Evolutionary conservation across 306 rosid species (phyloP), one percentile per base, ranked within the genome.

Genomic region (Fragaria ananassa): DNA sequence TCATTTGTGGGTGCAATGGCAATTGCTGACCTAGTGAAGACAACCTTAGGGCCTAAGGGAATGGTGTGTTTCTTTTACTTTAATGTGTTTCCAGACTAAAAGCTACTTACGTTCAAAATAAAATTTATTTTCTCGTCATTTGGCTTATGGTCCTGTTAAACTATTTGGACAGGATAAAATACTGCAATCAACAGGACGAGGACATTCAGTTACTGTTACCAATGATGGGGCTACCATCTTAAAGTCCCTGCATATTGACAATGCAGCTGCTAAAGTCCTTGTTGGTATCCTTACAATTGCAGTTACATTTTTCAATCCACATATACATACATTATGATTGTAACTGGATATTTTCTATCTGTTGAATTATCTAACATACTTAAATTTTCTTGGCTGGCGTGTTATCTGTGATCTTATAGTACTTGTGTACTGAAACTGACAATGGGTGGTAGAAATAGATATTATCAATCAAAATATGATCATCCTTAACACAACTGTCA

Each of bases 221-320:
- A 96, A 92, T 87, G 98, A 96, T 73, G 98, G 99, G 47, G 99
- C 99, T 65, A 96, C 99, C 81, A 96, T 92, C 84, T 85, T 96
- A 77, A 96, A 96, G 84, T 96, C 99, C 49, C 93, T 96, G 71
- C 99, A 92, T 76, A 87, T 96, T 77, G 99, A 96, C 82, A 96
- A 96, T 76, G 93, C 99, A 58, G 98, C 99, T 82, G 98, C 99
- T 70, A 96, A 96, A 88, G 99, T 96, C 72, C 99, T 96, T 49
- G 93, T 96, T 1, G 99, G 98, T 95, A 95, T 95, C 97, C 98
- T 92, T 76, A 4, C 44, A 8, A 34, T 68, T 56, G 72, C 63
- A 72, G 23, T 51, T 51, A 51, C 23, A 18, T 18, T 46, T 60
- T 27, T 50, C 67, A 7, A 39, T 78, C 39, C 66, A 14, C 0